Evolutionary conservation across 164 flowering plant species (phyloP).

Genomic region (Vitis rupestris): DNA sequence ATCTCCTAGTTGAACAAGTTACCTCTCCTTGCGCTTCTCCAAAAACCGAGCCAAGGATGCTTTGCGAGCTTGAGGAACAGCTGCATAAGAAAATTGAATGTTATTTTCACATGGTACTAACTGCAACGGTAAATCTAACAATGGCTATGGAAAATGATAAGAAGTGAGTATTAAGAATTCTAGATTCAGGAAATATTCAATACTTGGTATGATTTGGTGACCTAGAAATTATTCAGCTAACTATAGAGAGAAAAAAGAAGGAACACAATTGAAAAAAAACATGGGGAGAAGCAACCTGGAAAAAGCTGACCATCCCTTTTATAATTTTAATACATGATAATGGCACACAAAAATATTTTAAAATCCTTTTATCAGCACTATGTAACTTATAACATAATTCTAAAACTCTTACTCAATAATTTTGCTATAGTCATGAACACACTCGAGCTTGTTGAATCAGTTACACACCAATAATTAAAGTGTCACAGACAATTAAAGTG

Average conservation of each 20-base stretch:
- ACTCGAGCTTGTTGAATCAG: too few relatives aligned
- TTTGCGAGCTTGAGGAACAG: slow-evolving; percentile 85
- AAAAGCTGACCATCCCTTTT: too few relatives aligned
- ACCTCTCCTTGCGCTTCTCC: slow-evolving; percentile 96
- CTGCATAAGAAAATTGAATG: slow-evolving; percentile 27
- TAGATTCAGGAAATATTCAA: neutral
- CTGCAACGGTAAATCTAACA: neutral
- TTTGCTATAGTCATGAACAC: too few relatives aligned
- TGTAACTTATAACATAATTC: too few relatives aligned
- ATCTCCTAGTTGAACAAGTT: slow-evolving; percentile 5
- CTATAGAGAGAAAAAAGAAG: neutral
- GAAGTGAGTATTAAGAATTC: neutral
- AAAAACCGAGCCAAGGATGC: slow-evolving; percentile 84
- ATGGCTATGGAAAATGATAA: neutral
- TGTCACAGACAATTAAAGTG: too few relatives aligned
- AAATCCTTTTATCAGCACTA: too few relatives aligned
- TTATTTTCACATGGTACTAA: neutral
- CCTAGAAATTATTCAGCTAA: neutral
- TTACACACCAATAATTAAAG: too few relatives aligned
- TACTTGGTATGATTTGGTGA: neutral
- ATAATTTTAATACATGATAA: too few relatives aligned
- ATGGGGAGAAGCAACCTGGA: too few relatives aligned
- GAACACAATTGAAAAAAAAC: neutral
- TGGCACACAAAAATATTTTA: too few relatives aligned
- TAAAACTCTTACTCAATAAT: too few relatives aligned